Percentiles rank a stretch among this genome's conserved stretches.
Conservation (phyloP, 441 rosid species). For the Erodium trifolium region DNA sequence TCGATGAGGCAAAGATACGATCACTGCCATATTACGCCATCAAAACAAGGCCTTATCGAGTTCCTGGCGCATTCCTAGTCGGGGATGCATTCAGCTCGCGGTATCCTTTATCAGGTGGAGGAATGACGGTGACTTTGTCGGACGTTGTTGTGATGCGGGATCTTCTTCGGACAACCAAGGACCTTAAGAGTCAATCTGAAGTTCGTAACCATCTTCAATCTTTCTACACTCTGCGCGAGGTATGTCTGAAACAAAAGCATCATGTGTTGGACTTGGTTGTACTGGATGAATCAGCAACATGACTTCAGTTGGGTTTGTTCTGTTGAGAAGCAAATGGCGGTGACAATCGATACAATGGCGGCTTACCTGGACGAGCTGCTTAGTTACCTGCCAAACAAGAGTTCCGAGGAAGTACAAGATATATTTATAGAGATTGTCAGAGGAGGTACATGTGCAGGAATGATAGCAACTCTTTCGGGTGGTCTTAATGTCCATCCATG, state of each 20-base stretch:
- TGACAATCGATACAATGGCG: slow-evolving; percentile 21
- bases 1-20: slow-evolving; percentile 21
- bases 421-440: slow-evolving; percentile 20
- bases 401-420: slow-evolving; percentile 16
- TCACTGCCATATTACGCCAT: slow-evolving; percentile 21
- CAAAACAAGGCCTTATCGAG: slow-evolving; percentile 17
- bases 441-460: slow-evolving; percentile 10
- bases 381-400: slow-evolving; percentile 11
- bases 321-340: slow-evolving; percentile 18
- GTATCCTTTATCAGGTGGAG: slow-evolving; percentile 2
- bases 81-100: slow-evolving; percentile 26
- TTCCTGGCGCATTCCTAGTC: slow-evolving; percentile 23
- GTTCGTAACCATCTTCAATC: too few species aligned
- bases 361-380: slow-evolving; percentile 20
- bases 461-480: not conserved
- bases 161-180: too few species aligned
- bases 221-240: slow-evolving; percentile 14
- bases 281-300: not conserved
- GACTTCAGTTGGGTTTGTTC: not conserved
- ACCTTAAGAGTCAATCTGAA: too few species aligned
- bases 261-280: too few species aligned
- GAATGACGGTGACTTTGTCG: too few species aligned
- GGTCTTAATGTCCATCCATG: slow-evolving; percentile 20
- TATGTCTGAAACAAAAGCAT: not conserved
- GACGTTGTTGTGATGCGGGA: too few species aligned